Conservation (phyloP, 352 stramenopile genomes). For the Pythium oligandrum region DNA sequence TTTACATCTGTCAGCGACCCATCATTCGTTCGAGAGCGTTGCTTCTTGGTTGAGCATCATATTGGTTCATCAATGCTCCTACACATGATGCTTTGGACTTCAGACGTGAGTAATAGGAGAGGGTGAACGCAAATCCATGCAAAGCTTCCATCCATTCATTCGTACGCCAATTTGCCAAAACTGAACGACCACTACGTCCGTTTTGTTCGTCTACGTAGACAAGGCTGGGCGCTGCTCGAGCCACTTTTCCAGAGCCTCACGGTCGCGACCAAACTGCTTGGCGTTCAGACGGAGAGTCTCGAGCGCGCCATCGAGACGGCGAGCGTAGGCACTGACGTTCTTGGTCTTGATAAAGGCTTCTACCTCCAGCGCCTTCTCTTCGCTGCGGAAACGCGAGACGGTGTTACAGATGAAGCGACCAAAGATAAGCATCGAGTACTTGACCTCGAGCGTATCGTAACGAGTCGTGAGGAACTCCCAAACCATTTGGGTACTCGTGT, state of each 20-base stretch:
- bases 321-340: conserved; percentile 1
- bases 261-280: conserved; percentile 6
- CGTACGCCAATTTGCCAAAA: too few species aligned
- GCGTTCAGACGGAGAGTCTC: background rate
- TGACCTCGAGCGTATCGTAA: background rate
- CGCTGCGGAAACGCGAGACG: background rate
- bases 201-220: too few species aligned
- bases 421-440: background rate
- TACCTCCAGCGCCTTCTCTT: background rate
- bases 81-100: too few species aligned
- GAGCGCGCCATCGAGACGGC: conserved; percentile 1
- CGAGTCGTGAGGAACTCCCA: background rate
- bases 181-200: too few species aligned
- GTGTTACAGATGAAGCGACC: background rate
- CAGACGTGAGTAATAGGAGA: too few species aligned
- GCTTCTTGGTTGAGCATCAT: too few species aligned
- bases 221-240: background rate
- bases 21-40: too few species aligned
- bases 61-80: too few species aligned
- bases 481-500: background rate
- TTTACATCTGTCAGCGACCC: too few species aligned
- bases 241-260: conserved; percentile 5
- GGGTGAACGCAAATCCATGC: too few species aligned
- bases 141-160: too few species aligned
- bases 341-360: conserved; percentile 1